Evolutionary conservation across 805 yeast genomes (phyloP).

Genomic region (Wickerhamiella nectarea): DNA sequence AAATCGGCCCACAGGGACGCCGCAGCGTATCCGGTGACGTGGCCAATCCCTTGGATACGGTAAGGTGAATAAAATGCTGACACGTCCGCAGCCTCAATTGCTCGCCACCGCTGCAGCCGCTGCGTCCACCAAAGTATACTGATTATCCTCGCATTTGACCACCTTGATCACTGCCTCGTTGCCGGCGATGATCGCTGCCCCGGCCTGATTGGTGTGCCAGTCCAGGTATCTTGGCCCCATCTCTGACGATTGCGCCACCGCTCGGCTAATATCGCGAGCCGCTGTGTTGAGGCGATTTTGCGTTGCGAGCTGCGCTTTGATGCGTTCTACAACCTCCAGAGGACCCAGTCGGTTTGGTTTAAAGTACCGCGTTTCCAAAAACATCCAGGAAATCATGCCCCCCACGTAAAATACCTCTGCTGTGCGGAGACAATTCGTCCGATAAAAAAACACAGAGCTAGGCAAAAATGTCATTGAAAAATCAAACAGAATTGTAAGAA

Average conservation of each 20-base stretch:
- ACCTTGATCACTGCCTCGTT: too few species aligned
- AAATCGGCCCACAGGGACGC: too few species aligned
- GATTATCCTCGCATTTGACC: too few species aligned
- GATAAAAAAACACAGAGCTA: not conserved
- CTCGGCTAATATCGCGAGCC: not conserved
- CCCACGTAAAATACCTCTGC: not conserved
- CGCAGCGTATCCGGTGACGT: too few species aligned
- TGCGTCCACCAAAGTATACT: too few species aligned
- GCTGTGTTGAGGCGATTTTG: not conserved
- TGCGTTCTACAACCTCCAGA: not conserved
- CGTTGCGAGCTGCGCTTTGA: not conserved
- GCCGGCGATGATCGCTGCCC: too few species aligned
- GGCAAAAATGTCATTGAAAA: not conserved
- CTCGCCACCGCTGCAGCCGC: too few species aligned
- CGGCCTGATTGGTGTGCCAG: not conserved
- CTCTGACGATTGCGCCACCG: not conserved
- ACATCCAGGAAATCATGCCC: not conserved
- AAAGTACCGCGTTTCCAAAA: not conserved
- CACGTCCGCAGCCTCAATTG: too few species aligned
- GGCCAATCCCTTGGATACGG: too few species aligned
- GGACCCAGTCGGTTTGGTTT: conserved; percentile 1
- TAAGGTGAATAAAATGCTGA: too few species aligned
- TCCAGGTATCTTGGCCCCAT: not conserved
- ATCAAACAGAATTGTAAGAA: too few species aligned
- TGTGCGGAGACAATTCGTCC: not conserved